A percentile compares a stretch with the other conserved stretches of the same genome.
phyloP scores from a whole-genome alignment of 495 filamentous ascomycete genomes.

The Penicillium dipodomyicola region DNA sequence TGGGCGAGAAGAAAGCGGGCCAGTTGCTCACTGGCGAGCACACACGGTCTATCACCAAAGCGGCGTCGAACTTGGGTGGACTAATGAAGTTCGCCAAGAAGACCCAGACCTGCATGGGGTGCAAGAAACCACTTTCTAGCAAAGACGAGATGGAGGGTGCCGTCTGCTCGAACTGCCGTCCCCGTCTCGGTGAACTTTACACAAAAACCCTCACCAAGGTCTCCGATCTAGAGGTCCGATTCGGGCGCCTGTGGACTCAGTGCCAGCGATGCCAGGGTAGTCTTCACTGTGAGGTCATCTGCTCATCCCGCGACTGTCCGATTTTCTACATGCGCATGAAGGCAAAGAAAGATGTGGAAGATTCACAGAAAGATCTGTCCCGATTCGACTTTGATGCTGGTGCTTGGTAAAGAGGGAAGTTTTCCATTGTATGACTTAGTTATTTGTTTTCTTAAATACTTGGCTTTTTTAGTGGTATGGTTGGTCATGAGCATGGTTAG shows the following conservation, averaged over 20 bases:
- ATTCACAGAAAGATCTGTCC: slow-evolving; percentile 84
- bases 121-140: slow-evolving; percentile 86
- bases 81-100: slow-evolving; percentile 98
- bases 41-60: slow-evolving; percentile 86
- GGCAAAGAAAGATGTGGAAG: slow-evolving; percentile 97
- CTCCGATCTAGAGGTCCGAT: slow-evolving; percentile 87
- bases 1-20: slow-evolving; percentile 85
- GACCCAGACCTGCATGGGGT: slow-evolving; percentile 96
- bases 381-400: slow-evolving; percentile 83
- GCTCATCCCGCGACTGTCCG: slow-evolving; percentile 90
- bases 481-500: slow-evolving; percentile 1
- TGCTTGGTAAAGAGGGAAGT: slow-evolving; percentile 48
- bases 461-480: slow-evolving; percentile 1
- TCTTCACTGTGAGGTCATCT: slow-evolving; percentile 97
- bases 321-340: slow-evolving; percentile 99
- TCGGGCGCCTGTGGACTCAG: slow-evolving; percentile 94
- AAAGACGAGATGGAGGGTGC: slow-evolving; percentile 80
- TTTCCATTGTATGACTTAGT: slow-evolving; percentile 13
- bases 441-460: not conserved
- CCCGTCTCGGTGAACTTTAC: slow-evolving; percentile 88
- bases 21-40: slow-evolving; percentile 85
- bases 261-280: slow-evolving; percentile 97
- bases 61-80: slow-evolving; percentile 83
- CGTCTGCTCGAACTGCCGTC: slow-evolving; percentile 80
- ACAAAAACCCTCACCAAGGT: slow-evolving; percentile 84